Conservation (phyloP, 805 yeast genomes). For the Kurtzmaniella fragi region DNA sequence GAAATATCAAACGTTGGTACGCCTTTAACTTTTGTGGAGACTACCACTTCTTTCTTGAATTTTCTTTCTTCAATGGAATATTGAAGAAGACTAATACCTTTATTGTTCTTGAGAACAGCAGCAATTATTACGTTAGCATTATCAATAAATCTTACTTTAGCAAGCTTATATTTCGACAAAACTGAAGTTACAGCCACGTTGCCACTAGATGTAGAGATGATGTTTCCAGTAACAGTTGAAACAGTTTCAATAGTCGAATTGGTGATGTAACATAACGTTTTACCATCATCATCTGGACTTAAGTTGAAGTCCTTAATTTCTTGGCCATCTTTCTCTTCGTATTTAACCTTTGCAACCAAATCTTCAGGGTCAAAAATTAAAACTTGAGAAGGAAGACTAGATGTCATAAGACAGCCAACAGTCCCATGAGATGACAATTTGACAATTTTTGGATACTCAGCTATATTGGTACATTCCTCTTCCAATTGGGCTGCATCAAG, state of each 20-base stretch:
- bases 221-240: slow-evolving; percentile 43
- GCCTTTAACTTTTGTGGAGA: slow-evolving; percentile 49
- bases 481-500: slow-evolving; percentile 56
- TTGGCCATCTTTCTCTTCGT: slow-evolving; percentile 48
- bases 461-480: slow-evolving; percentile 33
- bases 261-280: slow-evolving; percentile 60
- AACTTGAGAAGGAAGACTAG: slow-evolving; percentile 58
- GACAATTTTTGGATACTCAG: slow-evolving; percentile 63
- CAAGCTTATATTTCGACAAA: slow-evolving; percentile 24
- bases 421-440: slow-evolving; percentile 54
- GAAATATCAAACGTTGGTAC: slow-evolving; percentile 49
- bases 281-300: slow-evolving; percentile 54
- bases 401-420: slow-evolving; percentile 64
- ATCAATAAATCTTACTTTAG: slow-evolving; percentile 40
- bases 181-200: slow-evolving; percentile 13
- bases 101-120: slow-evolving; percentile 24
- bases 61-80: slow-evolving; percentile 39
- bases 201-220: slow-evolving; percentile 20
- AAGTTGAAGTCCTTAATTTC: slow-evolving; percentile 59
- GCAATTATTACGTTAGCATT: slow-evolving; percentile 27
- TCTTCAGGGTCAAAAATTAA: slow-evolving; percentile 55
- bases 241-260: slow-evolving; percentile 47
- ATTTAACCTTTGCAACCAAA: slow-evolving; percentile 49
- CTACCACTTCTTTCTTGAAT: slow-evolving; percentile 35
- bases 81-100: slow-evolving; percentile 39